Base-by-base conservation (phyloP, 306 rosid genomes). In the Lupinus albus region DNA sequence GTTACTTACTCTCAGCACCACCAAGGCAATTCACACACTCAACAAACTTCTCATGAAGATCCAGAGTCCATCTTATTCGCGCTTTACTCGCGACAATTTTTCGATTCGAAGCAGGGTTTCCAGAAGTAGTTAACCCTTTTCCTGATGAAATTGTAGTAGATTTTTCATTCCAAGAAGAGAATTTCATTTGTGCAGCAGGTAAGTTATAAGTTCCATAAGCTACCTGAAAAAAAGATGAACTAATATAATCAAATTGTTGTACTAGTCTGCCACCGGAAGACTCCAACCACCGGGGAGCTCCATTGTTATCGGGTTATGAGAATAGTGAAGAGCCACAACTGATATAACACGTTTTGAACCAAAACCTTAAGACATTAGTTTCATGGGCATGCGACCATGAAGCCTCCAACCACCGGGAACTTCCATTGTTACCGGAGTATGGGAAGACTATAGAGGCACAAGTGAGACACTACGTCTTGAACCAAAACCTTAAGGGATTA, bases 31-130 rank as follows among this genome's bases (percentile, higher is more conserved):
- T 85, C 44, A 89, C 91, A 77, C 92, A 87, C 72, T 80, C 91
- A 11, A 92, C 93, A 78, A 92, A 92, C 75, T 85, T 87, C 81
- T 87, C 96, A 18, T 92, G 98, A 77, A 92, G 98, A 72, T 87
- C 95, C 73, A 86, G 93, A 52, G 85, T 85, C 98, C 98, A 92
- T 64, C 96, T 85, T 46, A 92, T 92, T 46, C 98, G 80, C 8
- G 91, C 76, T 76, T 92, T 89, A 68, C 79, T 84, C 0, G 91
- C 72, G 25, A 78, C 75, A 1, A 46, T 81, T 25, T 77, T 35
- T 21, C 82, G 85, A 44, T 46, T 68, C 44, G 88, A 81, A 51
- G 81, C 14, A 41, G 86, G 57, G 63, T 77, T 80, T 66, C 81
- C 81, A 54, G 66, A 25, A 69, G 39, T 39, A 57, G 54, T 5